A percentile compares a stretch with the other conserved stretches of the same genome.
Evolutionary conservation across 176 grass and related monocot genomes (phyloP).

Genomic region (Tillandsia leiboldiana): DNA sequence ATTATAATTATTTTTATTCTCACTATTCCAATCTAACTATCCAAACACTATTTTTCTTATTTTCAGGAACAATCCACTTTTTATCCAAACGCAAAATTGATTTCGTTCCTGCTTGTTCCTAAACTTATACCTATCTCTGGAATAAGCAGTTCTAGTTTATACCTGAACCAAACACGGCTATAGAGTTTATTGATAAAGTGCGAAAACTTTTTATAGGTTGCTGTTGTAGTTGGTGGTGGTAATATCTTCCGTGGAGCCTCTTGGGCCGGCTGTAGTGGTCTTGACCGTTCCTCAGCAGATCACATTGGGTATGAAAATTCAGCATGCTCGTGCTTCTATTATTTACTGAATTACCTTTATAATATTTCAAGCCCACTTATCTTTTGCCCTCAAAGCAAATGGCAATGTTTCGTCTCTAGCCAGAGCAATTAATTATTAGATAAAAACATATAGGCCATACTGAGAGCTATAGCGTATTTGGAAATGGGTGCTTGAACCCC

Average conservation of each 20-base stretch:
- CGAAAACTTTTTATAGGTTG: slow-evolving; percentile 41
- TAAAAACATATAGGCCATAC: too few species aligned
- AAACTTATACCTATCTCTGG: too few species aligned
- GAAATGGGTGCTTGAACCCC: too few species aligned
- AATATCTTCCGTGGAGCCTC: slow-evolving; percentile 97
- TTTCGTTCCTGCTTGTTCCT: too few species aligned
- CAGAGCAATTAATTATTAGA: background rate
- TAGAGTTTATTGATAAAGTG: background rate
- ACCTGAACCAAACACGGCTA: too few species aligned
- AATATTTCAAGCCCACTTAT: background rate
- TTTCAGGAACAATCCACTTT: too few species aligned
- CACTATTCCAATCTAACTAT: too few species aligned
- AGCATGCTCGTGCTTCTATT: slow-evolving; percentile 1
- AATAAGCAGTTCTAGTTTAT: too few species aligned
- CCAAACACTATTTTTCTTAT: too few species aligned
- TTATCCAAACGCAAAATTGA: too few species aligned
- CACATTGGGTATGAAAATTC: slow-evolving; percentile 70
- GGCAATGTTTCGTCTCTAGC: background rate
- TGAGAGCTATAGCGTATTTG: too few species aligned
- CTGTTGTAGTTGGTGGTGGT: slow-evolving; percentile 93
- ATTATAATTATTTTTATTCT: too few species aligned
- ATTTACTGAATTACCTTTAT: background rate
- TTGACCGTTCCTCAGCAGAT: slow-evolving; percentile 90
- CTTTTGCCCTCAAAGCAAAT: background rate
- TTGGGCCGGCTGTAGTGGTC: slow-evolving; percentile 82